Evolutionary conservation across 306 rosid genomes (phyloP).

Genomic region (Pyrus communis): DNA sequence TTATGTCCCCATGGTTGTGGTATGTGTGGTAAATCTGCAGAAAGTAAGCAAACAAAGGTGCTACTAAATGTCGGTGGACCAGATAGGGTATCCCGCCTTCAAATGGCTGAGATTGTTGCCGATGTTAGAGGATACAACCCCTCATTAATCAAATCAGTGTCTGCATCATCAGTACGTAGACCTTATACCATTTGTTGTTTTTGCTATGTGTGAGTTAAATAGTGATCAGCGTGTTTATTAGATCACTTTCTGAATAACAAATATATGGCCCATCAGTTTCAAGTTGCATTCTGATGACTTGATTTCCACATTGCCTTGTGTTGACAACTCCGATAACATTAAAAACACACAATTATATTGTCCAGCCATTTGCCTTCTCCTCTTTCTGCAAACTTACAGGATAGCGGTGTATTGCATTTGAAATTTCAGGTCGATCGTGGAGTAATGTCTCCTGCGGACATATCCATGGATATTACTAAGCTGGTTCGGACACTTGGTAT

Average conservation of each 20-base stretch:
- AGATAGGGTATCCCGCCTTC: constrained; percentile 68
- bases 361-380: background rate
- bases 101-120: constrained; percentile 88
- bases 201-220: background rate
- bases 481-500: constrained; percentile 51
- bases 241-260: background rate
- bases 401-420: background rate
- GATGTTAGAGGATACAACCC: constrained; percentile 55
- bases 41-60: constrained; percentile 57
- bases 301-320: background rate
- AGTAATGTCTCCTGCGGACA: constrained; percentile 83
- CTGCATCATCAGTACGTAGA: constrained; percentile 61
- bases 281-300: background rate
- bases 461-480: constrained; percentile 78
- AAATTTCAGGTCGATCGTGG: constrained; percentile 75
- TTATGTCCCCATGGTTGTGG: constrained; percentile 10
- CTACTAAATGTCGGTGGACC: constrained; percentile 82
- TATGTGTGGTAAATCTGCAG: constrained; percentile 28
- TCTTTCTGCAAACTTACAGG: background rate
- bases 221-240: background rate
- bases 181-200: background rate
- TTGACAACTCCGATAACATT: background rate
- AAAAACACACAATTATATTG: background rate
- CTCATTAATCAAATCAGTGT: constrained; percentile 57
- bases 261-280: background rate